phyloP scores from a whole-genome alignment of 2,329 filamentous ascomycete genomes.

The Pestalotiopsis sp. region DNA sequence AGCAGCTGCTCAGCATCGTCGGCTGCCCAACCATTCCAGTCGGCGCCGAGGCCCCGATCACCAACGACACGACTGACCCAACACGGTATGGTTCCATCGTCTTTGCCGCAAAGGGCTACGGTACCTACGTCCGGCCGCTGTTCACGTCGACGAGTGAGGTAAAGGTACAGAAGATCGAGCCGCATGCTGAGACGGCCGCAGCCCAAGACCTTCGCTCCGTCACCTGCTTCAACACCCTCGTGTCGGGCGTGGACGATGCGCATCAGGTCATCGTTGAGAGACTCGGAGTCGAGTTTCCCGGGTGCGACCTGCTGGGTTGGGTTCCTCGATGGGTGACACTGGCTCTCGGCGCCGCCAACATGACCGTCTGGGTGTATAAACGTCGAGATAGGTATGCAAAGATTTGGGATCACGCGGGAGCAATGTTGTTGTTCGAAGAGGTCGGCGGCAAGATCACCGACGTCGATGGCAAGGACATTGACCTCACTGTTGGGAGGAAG shows the following conservation, averaged over 20 bases:
- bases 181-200: slow-evolving; percentile 27
- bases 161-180: slow-evolving; percentile 34
- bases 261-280: slow-evolving; percentile 46
- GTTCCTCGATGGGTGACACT: slow-evolving; percentile 57
- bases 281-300: slow-evolving; percentile 46
- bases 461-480: slow-evolving; percentile 52
- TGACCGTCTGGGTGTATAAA: slow-evolving; percentile 60
- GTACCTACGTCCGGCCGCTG: slow-evolving; percentile 49
- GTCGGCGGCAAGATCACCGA: slow-evolving; percentile 59
- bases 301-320: slow-evolving; percentile 58
- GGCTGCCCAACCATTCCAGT: slow-evolving; percentile 48
- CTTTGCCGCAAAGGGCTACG: slow-evolving; percentile 51
- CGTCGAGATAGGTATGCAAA: slow-evolving; percentile 50
- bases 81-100: slow-evolving; percentile 49
- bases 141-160: slow-evolving; percentile 23
- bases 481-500: slow-evolving; percentile 50
- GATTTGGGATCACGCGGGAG: slow-evolving; percentile 63
- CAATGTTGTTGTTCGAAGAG: slow-evolving; percentile 61
- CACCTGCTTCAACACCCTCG: slow-evolving; percentile 47
- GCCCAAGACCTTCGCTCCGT: slow-evolving; percentile 41
- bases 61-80: slow-evolving; percentile 46
- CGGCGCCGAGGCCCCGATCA: slow-evolving; percentile 39
- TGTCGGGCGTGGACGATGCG: slow-evolving; percentile 50
- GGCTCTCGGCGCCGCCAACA: slow-evolving; percentile 54
- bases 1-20: slow-evolving; percentile 53